These are phyloP conservation scores for Echinochloa phyllopogon DNA, from an alignment of 176 grass and related monocot species.

Conservation along the genomic window DNA sequence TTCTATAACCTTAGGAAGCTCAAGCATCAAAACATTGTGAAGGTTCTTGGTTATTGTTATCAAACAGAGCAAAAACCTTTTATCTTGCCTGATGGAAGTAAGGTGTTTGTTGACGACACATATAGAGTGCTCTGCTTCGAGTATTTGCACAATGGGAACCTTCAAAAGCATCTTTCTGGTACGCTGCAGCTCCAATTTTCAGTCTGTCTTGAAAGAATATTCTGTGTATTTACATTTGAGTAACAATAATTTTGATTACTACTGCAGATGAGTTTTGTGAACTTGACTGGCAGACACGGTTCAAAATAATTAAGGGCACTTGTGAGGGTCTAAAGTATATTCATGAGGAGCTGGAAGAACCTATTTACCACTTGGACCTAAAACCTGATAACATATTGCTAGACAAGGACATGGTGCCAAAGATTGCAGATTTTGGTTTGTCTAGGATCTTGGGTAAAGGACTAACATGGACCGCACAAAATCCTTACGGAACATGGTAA, in stretches of 20 bases:
- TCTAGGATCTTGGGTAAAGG: neutral
- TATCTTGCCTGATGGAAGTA: neutral
- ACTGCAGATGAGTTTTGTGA: neutral
- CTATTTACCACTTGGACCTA: neutral
- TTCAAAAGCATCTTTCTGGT: constrained; percentile 2
- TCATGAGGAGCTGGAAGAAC: neutral
- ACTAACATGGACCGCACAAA: neutral
- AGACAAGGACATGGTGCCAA: neutral
- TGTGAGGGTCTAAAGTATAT: neutral
- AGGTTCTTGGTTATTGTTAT: neutral
- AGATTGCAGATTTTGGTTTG: neutral
- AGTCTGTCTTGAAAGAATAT: neutral
- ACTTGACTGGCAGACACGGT: neutral
- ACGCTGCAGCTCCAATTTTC: neutral
- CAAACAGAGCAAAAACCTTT: neutral
- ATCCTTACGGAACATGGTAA: neutral
- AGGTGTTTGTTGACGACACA: neutral
- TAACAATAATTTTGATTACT: neutral
- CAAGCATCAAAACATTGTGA: neutral
- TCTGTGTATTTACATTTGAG: neutral
- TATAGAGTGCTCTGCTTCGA: neutral
- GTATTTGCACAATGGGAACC: neutral
- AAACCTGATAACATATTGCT: neutral
- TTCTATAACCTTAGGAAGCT: neutral
- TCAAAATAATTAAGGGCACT: neutral